Percentiles rank a stretch among this genome's conserved stretches.
phyloP scores from a whole-genome alignment of 2,329 filamentous ascomycete genomes.

The Cercospora sojina region DNA sequence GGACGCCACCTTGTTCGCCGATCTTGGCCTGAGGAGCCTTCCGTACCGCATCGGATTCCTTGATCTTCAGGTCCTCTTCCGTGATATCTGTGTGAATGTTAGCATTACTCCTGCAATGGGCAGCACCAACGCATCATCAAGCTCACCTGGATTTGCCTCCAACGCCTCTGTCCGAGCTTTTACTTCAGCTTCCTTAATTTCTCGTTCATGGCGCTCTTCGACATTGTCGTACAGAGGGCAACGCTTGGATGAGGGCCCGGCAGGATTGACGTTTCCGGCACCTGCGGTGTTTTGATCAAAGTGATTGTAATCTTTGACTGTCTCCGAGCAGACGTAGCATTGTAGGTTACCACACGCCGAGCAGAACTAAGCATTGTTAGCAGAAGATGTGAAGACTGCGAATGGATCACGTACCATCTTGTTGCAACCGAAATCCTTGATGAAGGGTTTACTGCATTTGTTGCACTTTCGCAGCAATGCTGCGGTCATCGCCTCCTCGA shows the following conservation, averaged over 20 bases:
- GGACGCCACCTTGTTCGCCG: neutral
- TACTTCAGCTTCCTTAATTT: slow-evolving; percentile 63
- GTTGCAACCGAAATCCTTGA: slow-evolving; percentile 79
- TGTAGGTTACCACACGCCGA: slow-evolving; percentile 56
- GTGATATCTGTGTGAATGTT: slow-evolving; percentile 46
- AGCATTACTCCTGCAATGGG: neutral
- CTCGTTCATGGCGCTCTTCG: slow-evolving; percentile 60
- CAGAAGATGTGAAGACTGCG: neutral
- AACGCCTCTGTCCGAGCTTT: slow-evolving; percentile 56
- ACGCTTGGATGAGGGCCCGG: slow-evolving; percentile 43
- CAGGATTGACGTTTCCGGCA: slow-evolving; percentile 36
- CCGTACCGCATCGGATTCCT: slow-evolving; percentile 52
- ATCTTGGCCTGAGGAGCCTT: slow-evolving; percentile 23
- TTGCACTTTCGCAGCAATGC: slow-evolving; percentile 78
- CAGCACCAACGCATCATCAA: neutral
- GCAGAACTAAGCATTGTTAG: slow-evolving; percentile 50
- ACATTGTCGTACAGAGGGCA: slow-evolving; percentile 68
- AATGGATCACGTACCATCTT: slow-evolving; percentile 57
- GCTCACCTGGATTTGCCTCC: slow-evolving; percentile 54
- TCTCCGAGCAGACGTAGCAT: slow-evolving; percentile 70
- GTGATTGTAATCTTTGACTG: slow-evolving; percentile 64
- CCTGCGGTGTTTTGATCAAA: slow-evolving; percentile 56
- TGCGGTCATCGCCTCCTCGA: slow-evolving; percentile 82
- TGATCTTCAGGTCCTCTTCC: slow-evolving; percentile 58
- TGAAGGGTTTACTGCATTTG: slow-evolving; percentile 67